Evolutionary conservation across 345 rosid genomes (phyloP).

Genomic region (Jatropha curcas): DNA sequence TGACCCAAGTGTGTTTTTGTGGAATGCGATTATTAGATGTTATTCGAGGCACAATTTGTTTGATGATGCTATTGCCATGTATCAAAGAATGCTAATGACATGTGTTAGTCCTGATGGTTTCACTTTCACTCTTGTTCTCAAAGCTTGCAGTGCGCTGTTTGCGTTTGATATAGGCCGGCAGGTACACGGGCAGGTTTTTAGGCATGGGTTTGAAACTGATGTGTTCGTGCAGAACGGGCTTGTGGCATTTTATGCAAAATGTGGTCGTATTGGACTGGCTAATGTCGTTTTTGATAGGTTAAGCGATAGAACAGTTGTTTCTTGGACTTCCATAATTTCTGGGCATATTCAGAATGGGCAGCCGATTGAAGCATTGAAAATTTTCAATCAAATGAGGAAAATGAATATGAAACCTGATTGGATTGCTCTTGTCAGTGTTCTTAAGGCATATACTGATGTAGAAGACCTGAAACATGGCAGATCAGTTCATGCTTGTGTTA

Average conservation of each 20-base stretch:
- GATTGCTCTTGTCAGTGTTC: conserved; percentile 66
- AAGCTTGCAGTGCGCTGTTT: conserved; percentile 52
- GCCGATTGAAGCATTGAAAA: conserved; percentile 55
- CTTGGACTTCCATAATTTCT: conserved; percentile 73
- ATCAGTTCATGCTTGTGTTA: conserved; percentile 50
- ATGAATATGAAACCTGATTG: conserved; percentile 53
- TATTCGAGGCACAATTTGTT: conserved; percentile 46
- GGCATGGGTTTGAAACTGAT: conserved; percentile 58
- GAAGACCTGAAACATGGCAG: conserved; percentile 57
- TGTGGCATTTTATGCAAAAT: conserved; percentile 66
- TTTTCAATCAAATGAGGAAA: conserved; percentile 55
- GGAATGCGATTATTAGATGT: conserved; percentile 64
- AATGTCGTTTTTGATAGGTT: conserved; percentile 53
- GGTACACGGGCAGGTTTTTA: conserved; percentile 58
- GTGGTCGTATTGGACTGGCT: conserved; percentile 42
- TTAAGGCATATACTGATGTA: conserved; percentile 58
- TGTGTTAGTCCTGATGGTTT: conserved; percentile 55
- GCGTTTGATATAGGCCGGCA: conserved; percentile 42
- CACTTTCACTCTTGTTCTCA: conserved; percentile 57
- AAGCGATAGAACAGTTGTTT: conserved; percentile 49
- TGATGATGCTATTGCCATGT: conserved; percentile 46
- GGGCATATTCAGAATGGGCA: conserved; percentile 66
- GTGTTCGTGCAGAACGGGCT: conserved; percentile 70
- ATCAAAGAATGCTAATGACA: conserved; percentile 46
- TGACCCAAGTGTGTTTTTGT: conserved; percentile 50